Evolutionary conservation across 2,329 filamentous ascomycete species (phyloP).

Genomic region (Dryadomyces sulphureus): DNA sequence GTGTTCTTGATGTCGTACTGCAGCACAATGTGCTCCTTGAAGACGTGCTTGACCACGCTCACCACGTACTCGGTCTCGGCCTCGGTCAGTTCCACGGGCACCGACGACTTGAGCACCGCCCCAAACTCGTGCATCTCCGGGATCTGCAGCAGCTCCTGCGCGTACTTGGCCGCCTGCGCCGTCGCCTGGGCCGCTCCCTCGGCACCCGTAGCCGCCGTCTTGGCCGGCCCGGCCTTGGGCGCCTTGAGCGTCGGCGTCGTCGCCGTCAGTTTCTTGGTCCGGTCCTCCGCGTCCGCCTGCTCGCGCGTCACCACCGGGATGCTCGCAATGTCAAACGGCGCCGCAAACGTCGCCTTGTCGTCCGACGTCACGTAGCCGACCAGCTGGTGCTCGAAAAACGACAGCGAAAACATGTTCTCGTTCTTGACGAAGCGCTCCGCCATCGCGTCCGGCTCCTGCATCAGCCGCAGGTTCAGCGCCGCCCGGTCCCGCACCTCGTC

Average conservation of each 20-base stretch:
- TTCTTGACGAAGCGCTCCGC: conserved; percentile 86
- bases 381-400: conserved; percentile 90
- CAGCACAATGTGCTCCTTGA: conserved; percentile 90
- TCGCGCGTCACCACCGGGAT: conserved; percentile 91
- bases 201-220: conserved; percentile 47
- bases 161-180: conserved; percentile 75
- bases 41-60: conserved; percentile 85
- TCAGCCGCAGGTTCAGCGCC: conserved; percentile 79
- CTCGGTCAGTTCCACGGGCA: conserved; percentile 79
- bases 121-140: conserved; percentile 88
- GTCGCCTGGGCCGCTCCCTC: conserved; percentile 65
- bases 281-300: conserved; percentile 89
- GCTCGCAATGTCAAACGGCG: conserved; percentile 78
- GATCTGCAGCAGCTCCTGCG: conserved; percentile 73
- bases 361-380: conserved; percentile 95
- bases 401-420: conserved; percentile 88
- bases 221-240: conserved; percentile 64
- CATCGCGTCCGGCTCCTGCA: conserved; percentile 81
- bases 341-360: conserved; percentile 70
- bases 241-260: conserved; percentile 89
- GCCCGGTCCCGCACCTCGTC: conserved; percentile 95
- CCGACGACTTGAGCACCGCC: conserved; percentile 78
- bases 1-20: conserved; percentile 99
- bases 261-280: conserved; percentile 91
- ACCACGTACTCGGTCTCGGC: conserved; percentile 97